These are phyloP conservation scores for Primulina huaijiensis DNA, from an alignment of 257 asterid species.

Conservation along the genomic window DNA sequence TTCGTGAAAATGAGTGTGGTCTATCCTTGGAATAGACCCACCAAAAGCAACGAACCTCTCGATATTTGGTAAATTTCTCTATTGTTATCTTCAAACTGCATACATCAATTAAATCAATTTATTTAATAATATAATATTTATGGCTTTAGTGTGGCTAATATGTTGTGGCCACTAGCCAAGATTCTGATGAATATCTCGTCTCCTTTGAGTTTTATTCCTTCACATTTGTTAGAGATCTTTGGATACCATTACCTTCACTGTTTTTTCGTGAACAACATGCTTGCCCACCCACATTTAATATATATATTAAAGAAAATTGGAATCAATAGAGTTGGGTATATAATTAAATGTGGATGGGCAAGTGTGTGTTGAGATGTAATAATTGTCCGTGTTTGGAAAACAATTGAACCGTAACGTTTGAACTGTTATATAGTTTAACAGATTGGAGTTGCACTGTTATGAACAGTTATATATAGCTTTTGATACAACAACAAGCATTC, in stretches of 20 bases:
- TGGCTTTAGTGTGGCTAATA: not conserved
- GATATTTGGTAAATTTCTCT: not conserved
- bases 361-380: too few relatives aligned
- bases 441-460: too few relatives aligned
- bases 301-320: too few relatives aligned
- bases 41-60: conserved; percentile 28
- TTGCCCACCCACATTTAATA: not conserved
- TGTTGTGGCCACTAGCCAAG: conserved; percentile 28
- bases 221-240: not conserved
- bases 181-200: conserved; percentile 39
- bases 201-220: conserved; percentile 28
- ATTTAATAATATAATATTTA: not conserved
- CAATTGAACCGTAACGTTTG: too few relatives aligned
- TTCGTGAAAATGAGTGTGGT: not conserved
- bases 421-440: too few relatives aligned
- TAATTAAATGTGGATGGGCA: too few relatives aligned
- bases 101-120: conserved; percentile 1
- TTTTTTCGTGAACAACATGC: too few relatives aligned
- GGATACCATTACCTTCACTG: not conserved
- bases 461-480: too few relatives aligned
- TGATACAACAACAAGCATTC: too few relatives aligned
- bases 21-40: conserved; percentile 25
- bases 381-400: too few relatives aligned
- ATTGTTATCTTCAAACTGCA: conserved; percentile 15
- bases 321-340: too few relatives aligned